Evolutionary conservation across 2,329 filamentous ascomycete species (phyloP).

Genomic region (Penicillium hesseltinei): DNA sequence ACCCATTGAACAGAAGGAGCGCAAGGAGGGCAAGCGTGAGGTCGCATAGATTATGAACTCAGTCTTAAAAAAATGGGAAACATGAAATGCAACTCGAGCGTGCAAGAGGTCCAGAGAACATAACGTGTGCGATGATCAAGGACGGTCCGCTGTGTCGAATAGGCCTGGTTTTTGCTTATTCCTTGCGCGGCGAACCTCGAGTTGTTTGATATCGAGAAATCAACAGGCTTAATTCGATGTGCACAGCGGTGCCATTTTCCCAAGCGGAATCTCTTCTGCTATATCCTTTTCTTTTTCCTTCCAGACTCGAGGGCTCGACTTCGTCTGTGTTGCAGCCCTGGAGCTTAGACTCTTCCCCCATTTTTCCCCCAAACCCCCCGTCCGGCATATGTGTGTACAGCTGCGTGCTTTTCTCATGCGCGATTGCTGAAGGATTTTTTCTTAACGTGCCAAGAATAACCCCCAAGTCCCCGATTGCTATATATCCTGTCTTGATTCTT

Average conservation of each 20-base stretch:
- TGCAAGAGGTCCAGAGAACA: constrained; percentile 35
- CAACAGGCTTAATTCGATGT: constrained; percentile 32
- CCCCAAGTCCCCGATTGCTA: constrained; percentile 45
- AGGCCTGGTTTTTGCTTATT: constrained; percentile 29
- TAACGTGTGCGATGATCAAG: constrained; percentile 36
- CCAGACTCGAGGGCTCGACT: constrained; percentile 6
- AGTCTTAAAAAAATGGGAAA: constrained; percentile 32
- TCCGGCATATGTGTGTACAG: constrained; percentile 71
- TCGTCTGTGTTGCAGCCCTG: constrained; percentile 9
- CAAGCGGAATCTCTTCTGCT: constrained; percentile 14
- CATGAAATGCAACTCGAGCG: constrained; percentile 29
- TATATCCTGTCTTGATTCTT: constrained; percentile 46
- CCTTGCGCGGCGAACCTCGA: constrained; percentile 23
- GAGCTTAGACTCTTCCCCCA: constrained; percentile 10
- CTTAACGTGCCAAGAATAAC: constrained; percentile 61
- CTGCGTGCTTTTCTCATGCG: constrained; percentile 59
- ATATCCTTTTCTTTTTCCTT: constrained; percentile 6
- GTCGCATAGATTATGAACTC: constrained; percentile 60
- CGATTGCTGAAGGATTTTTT: constrained; percentile 66
- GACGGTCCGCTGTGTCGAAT: constrained; percentile 28
- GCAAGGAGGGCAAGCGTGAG: constrained; percentile 93
- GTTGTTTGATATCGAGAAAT: constrained; percentile 30
- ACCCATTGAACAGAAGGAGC: constrained; percentile 74
- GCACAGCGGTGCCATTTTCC: constrained; percentile 21
- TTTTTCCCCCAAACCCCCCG: constrained; percentile 3